Evolutionary conservation across 2,329 filamentous ascomycete genomes (phyloP).

Genomic region (Daldinia eschscholtzii): DNA sequence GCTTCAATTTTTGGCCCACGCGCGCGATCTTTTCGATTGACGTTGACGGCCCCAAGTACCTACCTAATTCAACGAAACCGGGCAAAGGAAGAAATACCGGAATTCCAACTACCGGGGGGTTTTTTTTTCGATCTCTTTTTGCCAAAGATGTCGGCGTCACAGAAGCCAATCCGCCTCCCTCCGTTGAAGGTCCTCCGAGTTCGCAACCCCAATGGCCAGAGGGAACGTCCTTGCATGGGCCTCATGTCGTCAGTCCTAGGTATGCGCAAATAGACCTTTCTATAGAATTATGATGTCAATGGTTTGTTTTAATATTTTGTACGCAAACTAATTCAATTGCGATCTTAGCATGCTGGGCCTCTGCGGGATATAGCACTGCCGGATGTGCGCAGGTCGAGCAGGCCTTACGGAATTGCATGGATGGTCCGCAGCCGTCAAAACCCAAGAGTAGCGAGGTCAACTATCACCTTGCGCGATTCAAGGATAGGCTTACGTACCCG

Average conservation of each 20-base stretch:
- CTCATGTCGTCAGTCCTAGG: slow-evolving; percentile 71
- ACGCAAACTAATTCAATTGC: slow-evolving; percentile 18
- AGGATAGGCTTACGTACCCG: slow-evolving; percentile 72
- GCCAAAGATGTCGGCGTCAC: slow-evolving; percentile 58
- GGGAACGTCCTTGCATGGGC: slow-evolving; percentile 65
- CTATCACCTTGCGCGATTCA: slow-evolving; percentile 87
- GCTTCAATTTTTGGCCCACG: slow-evolving; percentile 29
- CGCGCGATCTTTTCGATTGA: slow-evolving; percentile 20
- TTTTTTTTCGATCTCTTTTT: not conserved
- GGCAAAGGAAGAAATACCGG: slow-evolving; percentile 6
- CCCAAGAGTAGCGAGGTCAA: slow-evolving; percentile 85
- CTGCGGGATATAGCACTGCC: slow-evolving; percentile 74
- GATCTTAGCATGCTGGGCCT: slow-evolving; percentile 82
- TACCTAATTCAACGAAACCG: slow-evolving; percentile 11
- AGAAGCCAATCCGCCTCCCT: slow-evolving; percentile 69
- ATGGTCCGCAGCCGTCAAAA: slow-evolving; percentile 71
- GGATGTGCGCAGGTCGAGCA: slow-evolving; percentile 72
- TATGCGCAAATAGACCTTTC: slow-evolving; percentile 50
- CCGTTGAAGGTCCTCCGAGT: slow-evolving; percentile 68
- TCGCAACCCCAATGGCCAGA: slow-evolving; percentile 63
- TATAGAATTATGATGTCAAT: not conserved
- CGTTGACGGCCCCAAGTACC: not conserved
- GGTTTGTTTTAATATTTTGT: not conserved
- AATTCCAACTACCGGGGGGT: slow-evolving; percentile 7
- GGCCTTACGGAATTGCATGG: slow-evolving; percentile 79